phyloP scores from a whole-genome alignment of 768 basidiomycete species.

The Collybiopsis confluens region DNA sequence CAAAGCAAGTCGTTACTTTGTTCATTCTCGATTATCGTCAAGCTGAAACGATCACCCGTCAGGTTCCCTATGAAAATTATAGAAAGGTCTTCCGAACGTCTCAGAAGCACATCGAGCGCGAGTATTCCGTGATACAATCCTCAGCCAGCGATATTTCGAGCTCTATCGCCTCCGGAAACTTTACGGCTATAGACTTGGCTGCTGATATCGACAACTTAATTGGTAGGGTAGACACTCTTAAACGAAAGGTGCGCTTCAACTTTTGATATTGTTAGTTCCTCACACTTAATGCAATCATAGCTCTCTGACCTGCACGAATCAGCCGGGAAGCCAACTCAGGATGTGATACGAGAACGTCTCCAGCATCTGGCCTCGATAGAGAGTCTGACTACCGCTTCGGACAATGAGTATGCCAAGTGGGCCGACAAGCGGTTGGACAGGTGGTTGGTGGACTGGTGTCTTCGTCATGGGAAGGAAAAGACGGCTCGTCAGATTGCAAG shows the following conservation, averaged over 20 bases:
- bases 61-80: conserved; percentile 91
- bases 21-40: not conserved
- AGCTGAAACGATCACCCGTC: not conserved
- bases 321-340: conserved; percentile 56
- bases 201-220: conserved; percentile 75
- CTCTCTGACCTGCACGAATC: conserved; percentile 45
- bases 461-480: conserved; percentile 72
- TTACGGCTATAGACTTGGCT: conserved; percentile 47
- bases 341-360: conserved; percentile 70
- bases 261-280: not conserved
- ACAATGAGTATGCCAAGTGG: conserved; percentile 69
- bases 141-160: conserved; percentile 57
- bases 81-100: conserved; percentile 82
- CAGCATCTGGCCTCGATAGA: conserved; percentile 68
- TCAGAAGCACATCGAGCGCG: conserved; percentile 79
- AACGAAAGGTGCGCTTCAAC: conserved; percentile 68
- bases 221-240: conserved; percentile 68
- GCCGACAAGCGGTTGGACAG: conserved; percentile 76
- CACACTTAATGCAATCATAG: conserved; percentile 19
- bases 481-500: conserved; percentile 75
- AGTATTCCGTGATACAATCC: conserved; percentile 57
- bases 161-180: conserved; percentile 31
- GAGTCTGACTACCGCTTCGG: conserved; percentile 43
- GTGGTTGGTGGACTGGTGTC: conserved; percentile 91
- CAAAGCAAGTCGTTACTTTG: conserved; percentile 40